Percentiles rank a stretch among this genome's conserved stretches.
phyloP scores from a whole-genome alignment of 768 basidiomycete species.

The Tricholoma bakamatsutake region DNA sequence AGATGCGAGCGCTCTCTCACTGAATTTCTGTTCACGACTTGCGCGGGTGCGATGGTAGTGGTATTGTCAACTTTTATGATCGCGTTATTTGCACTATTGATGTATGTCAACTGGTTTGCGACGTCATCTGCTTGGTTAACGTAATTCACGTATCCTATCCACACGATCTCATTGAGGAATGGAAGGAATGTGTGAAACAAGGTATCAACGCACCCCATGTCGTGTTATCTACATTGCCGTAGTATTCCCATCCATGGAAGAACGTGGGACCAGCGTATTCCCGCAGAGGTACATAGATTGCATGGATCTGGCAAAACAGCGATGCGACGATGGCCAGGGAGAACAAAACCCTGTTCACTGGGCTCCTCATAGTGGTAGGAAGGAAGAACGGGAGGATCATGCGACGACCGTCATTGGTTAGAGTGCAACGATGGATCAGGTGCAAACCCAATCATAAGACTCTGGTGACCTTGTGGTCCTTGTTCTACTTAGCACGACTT shows the following conservation, averaged over 20 bases:
- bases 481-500: no score
- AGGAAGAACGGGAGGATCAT: not conserved
- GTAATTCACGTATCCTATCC: conserved; percentile 39
- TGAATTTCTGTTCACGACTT: conserved; percentile 46
- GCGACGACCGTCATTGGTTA: not conserved
- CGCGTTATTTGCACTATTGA: conserved; percentile 51
- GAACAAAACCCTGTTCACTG: not conserved
- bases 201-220: conserved; percentile 25
- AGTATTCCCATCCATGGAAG: conserved; percentile 48
- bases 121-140: conserved; percentile 35
- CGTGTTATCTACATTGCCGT: conserved; percentile 38
- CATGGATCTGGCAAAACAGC: conserved; percentile 2
- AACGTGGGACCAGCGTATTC: conserved; percentile 41
- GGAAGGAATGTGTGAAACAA: not conserved
- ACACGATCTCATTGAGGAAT: not conserved
- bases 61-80: conserved; percentile 73
- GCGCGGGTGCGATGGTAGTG: conserved; percentile 39
- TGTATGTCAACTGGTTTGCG: conserved; percentile 40
- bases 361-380: conserved; percentile 4
- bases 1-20: conserved; percentile 26
- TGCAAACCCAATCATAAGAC: not conserved
- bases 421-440: not conserved
- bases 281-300: conserved; percentile 30
- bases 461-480: not conserved
- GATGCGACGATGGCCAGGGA: not conserved